Evolutionary conservation across 2,329 filamentous ascomycete species (phyloP).

Genomic region (Verticillium klebahnii): DNA sequence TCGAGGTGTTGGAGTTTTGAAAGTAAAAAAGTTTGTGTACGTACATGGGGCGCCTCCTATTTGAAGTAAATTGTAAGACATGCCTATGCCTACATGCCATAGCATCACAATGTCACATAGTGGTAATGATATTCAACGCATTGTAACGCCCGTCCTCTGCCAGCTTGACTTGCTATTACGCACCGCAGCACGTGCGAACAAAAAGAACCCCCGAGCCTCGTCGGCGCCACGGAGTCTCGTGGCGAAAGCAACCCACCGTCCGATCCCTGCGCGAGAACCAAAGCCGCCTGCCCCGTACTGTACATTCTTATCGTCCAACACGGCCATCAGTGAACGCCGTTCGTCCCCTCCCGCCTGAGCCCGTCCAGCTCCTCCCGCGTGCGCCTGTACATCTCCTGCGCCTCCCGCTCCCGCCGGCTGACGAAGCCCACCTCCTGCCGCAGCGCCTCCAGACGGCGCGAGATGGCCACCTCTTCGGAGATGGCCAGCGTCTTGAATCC

Average conservation of each 20-base stretch:
- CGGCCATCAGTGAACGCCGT: conserved; percentile 8
- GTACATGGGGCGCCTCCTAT: too few species aligned
- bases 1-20: too few species aligned
- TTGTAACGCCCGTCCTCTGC: neutral
- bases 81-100: too few species aligned
- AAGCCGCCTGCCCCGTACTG: neutral
- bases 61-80: too few species aligned
- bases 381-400: conserved; percentile 77
- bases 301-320: neutral
- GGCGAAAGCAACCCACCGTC: neutral
- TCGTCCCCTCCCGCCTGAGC: conserved; percentile 37
- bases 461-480: conserved; percentile 73
- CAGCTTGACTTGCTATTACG: neutral
- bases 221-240: neutral
- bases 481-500: conserved; percentile 72
- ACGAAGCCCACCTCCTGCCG: conserved; percentile 82
- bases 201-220: neutral
- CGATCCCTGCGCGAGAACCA: neutral
- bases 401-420: conserved; percentile 78
- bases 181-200: neutral
- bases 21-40: too few species aligned
- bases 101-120: too few species aligned
- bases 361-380: conserved; percentile 72
- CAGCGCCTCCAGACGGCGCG: conserved; percentile 65
- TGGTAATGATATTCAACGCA: neutral